phyloP scores from a whole-genome alignment of 192 early-diverging fungal genomes.

The Spizellomyces punctatus region DNA sequence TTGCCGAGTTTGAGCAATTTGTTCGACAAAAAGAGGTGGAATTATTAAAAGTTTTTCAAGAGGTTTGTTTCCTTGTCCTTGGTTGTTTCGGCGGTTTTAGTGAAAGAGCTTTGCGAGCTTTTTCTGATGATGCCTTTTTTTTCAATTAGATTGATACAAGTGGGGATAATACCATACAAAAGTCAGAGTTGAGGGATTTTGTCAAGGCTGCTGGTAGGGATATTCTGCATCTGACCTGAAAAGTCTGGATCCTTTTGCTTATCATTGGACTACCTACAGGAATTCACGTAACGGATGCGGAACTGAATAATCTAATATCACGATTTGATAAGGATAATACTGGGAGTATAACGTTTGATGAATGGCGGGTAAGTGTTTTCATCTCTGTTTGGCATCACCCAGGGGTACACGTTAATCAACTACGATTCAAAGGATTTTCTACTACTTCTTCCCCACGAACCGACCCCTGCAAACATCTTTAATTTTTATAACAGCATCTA shows the following conservation, averaged over 20 bases:
- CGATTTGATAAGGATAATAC: slow-evolving; percentile 65
- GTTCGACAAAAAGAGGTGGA: slow-evolving; percentile 68
- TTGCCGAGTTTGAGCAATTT: slow-evolving; percentile 53
- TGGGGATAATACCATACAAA: slow-evolving; percentile 58
- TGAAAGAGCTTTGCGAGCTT: background rate
- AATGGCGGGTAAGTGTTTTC: slow-evolving; percentile 56
- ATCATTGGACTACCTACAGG: slow-evolving; percentile 6
- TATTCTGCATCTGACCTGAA: background rate
- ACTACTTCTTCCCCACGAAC: slow-evolving; percentile 62
- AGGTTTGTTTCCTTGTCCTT: slow-evolving; percentile 17
- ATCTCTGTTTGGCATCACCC: too few relatives aligned
- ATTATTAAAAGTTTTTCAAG: slow-evolving; percentile 61
- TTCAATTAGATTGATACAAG: slow-evolving; percentile 61
- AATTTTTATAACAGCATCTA: slow-evolving; percentile 62
- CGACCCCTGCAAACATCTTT: slow-evolving; percentile 64
- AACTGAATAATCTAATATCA: slow-evolving; percentile 61
- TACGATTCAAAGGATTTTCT: slow-evolving; percentile 27
- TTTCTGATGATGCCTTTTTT: background rate
- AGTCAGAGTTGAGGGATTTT: slow-evolving; percentile 56
- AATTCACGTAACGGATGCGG: slow-evolving; percentile 60
- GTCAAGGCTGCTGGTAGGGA: slow-evolving; percentile 55
- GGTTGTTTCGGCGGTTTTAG: background rate
- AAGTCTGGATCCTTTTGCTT: background rate
- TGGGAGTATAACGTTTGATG: slow-evolving; percentile 67
- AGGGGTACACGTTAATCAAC: background rate